These are phyloP conservation scores for Stachybotrys chartarum DNA, from an alignment of 2,329 filamentous ascomycete genomes.

Conservation along the genomic window DNA sequence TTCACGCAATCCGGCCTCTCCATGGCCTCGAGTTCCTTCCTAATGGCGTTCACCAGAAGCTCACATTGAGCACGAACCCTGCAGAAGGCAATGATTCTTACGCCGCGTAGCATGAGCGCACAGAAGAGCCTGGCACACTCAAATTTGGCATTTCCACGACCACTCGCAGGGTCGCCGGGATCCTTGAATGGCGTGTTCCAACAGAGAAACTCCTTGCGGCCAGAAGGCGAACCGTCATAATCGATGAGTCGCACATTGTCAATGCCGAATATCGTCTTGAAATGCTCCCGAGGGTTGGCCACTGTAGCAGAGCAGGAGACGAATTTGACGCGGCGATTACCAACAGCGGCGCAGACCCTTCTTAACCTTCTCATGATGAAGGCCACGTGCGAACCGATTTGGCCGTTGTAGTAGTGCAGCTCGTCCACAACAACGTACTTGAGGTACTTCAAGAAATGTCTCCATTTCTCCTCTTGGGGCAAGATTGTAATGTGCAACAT, in stretches of 20 bases:
- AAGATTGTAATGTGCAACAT: constrained; percentile 95
- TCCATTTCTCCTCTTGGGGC: constrained; percentile 85
- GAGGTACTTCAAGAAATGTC: constrained; percentile 79
- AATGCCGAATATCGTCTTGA: constrained; percentile 89
- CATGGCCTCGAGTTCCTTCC: constrained; percentile 64
- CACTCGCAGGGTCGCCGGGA: constrained; percentile 76
- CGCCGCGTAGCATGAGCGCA: constrained; percentile 78
- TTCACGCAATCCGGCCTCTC: constrained; percentile 68
- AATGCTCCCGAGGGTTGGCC: constrained; percentile 85
- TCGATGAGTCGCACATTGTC: constrained; percentile 75
- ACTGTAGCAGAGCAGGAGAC: constrained; percentile 96
- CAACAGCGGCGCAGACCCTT: constrained; percentile 81
- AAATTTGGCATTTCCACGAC: constrained; percentile 71
- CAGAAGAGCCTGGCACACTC: constrained; percentile 91
- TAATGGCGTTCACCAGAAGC: constrained; percentile 71
- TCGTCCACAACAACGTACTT: constrained; percentile 89
- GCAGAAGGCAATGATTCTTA: constrained; percentile 90
- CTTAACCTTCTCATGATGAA: constrained; percentile 88
- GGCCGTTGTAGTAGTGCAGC: constrained; percentile 90
- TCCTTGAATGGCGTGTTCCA: constrained; percentile 98
- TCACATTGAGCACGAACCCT: constrained; percentile 85
- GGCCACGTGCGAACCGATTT: constrained; percentile 89
- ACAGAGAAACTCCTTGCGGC: constrained; percentile 89
- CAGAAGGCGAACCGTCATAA: constrained; percentile 83
- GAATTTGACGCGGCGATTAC: constrained; percentile 79